phyloP scores from a whole-genome alignment of 306 rosid genomes.

The Fragaria ananassa region DNA sequence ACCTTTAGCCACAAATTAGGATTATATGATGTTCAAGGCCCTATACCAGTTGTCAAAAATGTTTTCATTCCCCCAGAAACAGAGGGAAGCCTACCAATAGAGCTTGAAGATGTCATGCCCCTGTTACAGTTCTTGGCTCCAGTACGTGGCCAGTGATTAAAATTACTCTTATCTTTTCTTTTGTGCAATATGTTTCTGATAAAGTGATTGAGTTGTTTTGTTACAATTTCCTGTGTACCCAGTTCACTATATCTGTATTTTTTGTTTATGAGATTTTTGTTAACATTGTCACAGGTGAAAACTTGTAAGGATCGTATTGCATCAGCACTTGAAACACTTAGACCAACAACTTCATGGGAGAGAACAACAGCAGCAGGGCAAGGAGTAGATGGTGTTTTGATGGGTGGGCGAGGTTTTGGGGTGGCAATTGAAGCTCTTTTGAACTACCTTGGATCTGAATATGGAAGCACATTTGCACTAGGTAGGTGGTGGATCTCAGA shows the following conservation, averaged over 20 bases:
- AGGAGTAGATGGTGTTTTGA: constrained; percentile 82
- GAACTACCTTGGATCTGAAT: constrained; percentile 92
- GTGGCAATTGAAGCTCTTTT: constrained; percentile 89
- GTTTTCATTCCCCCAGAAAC: constrained; percentile 80
- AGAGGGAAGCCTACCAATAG: constrained; percentile 68
- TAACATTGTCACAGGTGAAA: constrained; percentile 62
- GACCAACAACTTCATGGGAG: constrained; percentile 98
- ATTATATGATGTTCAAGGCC: constrained; percentile 92
- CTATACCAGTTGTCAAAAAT: constrained; percentile 83
- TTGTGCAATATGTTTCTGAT: constrained; percentile 3
- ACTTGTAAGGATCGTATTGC: constrained; percentile 89
- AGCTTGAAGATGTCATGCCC: constrained; percentile 98
- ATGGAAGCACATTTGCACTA: constrained; percentile 93
- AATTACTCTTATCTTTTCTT: not conserved
- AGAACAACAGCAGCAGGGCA: constrained; percentile 88
- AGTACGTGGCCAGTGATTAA: constrained; percentile 46
- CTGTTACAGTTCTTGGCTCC: constrained; percentile 94
- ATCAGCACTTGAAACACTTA: constrained; percentile 88
- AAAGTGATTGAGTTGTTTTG: not conserved
- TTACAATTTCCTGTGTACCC: constrained; percentile 1
- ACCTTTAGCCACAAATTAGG: constrained; percentile 96
- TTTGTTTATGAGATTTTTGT: constrained; percentile 19
- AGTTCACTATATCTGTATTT: not conserved
- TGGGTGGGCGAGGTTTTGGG: constrained; percentile 96
- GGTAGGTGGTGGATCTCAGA: constrained; percentile 46